phyloP scores from a whole-genome alignment of 805 yeast species.

The Ogataea ramenticola region DNA sequence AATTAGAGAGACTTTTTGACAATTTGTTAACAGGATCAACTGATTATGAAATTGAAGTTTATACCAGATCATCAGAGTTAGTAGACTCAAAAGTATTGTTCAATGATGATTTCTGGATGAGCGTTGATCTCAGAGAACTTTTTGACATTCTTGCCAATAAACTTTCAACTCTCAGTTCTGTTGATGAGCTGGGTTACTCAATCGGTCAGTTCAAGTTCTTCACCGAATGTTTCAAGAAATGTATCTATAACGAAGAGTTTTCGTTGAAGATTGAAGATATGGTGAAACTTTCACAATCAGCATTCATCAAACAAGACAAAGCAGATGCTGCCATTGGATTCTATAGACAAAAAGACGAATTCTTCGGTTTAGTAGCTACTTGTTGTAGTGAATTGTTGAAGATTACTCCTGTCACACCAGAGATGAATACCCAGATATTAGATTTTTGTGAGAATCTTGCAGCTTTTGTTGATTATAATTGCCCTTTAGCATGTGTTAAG shows the following conservation, averaged over 20 bases:
- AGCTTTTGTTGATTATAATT: slow-evolving; percentile 11
- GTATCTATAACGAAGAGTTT: slow-evolving; percentile 16
- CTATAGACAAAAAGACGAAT: slow-evolving; percentile 37
- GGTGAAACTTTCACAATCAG: slow-evolving; percentile 9
- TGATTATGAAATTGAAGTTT: slow-evolving; percentile 5
- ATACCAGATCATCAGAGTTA: slow-evolving; percentile 17
- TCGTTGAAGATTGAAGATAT: slow-evolving; percentile 14
- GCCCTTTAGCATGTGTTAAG: slow-evolving; percentile 12
- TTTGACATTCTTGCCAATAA: slow-evolving; percentile 11
- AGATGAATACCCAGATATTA: slow-evolving; percentile 5
- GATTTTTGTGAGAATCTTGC: slow-evolving; percentile 7
- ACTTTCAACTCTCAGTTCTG: slow-evolving; percentile 8
- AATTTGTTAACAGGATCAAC: slow-evolving; percentile 16
- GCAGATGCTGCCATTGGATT: slow-evolving; percentile 23
- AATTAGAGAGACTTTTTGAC: slow-evolving; percentile 19
- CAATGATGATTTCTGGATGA: slow-evolving; percentile 20
- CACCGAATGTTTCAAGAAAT: slow-evolving; percentile 14
- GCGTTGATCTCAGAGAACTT: slow-evolving; percentile 14
- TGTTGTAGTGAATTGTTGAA: slow-evolving; percentile 10
- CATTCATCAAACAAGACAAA: slow-evolving; percentile 14
- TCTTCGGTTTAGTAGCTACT: slow-evolving; percentile 23
- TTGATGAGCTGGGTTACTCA: slow-evolving; percentile 14
- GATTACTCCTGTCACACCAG: slow-evolving; percentile 2
- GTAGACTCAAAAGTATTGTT: slow-evolving; percentile 12
- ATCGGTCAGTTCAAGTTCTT: slow-evolving; percentile 19